Percentiles rank a stretch among this genome's conserved stretches.
Evolutionary conservation across 2,329 filamentous ascomycete genomes (phyloP).

Genomic region (Bretziella fagacearum): DNA sequence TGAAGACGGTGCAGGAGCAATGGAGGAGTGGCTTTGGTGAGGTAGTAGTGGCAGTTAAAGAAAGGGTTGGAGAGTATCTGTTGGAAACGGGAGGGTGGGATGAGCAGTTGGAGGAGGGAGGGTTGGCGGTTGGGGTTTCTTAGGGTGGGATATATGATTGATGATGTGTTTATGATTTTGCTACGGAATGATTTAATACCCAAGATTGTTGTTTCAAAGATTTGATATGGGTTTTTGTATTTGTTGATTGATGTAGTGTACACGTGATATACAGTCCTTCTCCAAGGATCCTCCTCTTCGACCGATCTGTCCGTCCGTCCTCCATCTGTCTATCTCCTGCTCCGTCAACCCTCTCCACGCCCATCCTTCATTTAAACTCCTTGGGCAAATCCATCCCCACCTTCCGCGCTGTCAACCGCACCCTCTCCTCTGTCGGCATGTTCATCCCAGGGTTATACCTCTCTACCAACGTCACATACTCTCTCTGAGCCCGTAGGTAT

Average conservation of each 20-base stretch:
- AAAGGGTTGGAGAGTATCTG: constrained; percentile 56
- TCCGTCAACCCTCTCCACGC: not conserved
- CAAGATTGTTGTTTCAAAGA: not conserved
- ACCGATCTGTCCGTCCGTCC: not conserved
- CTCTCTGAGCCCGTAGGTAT: constrained; percentile 72
- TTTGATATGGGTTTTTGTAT: not conserved
- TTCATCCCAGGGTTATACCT: constrained; percentile 87
- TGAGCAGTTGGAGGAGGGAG: constrained; percentile 46
- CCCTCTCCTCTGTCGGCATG: constrained; percentile 71
- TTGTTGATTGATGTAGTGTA: not conserved
- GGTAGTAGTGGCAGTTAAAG: constrained; percentile 54
- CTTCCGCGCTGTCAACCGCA: constrained; percentile 65
- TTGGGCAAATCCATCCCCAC: constrained; percentile 80
- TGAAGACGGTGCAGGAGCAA: constrained; percentile 74
- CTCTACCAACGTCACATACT: constrained; percentile 66
- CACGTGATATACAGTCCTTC: not conserved
- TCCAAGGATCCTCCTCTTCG: not conserved
- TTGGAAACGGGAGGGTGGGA: constrained; percentile 76
- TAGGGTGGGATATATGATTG: constrained; percentile 18
- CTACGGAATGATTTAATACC: not conserved
- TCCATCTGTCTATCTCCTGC: not conserved
- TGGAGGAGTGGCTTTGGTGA: constrained; percentile 79
- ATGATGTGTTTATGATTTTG: constrained; percentile 4
- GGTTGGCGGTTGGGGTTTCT: constrained; percentile 29
- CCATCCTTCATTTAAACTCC: constrained; percentile 27